Evolutionary conservation across 306 rosid species (phyloP).

Genomic region (Rosa multiflora): DNA sequence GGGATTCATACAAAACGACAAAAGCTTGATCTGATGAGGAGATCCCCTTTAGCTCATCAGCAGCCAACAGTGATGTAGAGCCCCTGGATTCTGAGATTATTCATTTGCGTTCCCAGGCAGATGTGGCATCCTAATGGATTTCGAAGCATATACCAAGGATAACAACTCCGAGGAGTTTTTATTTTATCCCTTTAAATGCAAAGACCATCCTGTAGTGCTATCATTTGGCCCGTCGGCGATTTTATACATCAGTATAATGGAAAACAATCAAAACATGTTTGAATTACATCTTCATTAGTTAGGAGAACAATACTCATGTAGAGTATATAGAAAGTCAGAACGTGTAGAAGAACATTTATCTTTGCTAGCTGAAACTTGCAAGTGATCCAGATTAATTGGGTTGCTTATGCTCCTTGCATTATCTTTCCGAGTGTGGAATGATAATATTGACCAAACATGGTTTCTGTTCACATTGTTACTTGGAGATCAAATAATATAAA

Average conservation of each 20-base stretch:
- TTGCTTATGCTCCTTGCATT: neutral
- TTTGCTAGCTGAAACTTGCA: neutral
- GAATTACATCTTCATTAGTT: constrained; percentile 20
- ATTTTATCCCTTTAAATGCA: constrained; percentile 55
- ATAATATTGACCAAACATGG: neutral
- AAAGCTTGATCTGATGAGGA: constrained; percentile 53
- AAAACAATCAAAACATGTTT: constrained; percentile 45
- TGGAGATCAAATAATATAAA: neutral
- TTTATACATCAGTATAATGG: constrained; percentile 45
- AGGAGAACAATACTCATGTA: constrained; percentile 1
- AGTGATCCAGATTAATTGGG: neutral
- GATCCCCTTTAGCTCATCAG: constrained; percentile 39
- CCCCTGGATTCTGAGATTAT: constrained; percentile 50
- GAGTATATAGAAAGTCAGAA: neutral
- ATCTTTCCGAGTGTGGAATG: neutral
- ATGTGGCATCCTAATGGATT: constrained; percentile 31
- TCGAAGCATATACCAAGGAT: constrained; percentile 25
- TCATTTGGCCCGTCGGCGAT: constrained; percentile 69
- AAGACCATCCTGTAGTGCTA: constrained; percentile 72
- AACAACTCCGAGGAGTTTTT: constrained; percentile 44
- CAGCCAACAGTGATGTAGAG: constrained; percentile 31
- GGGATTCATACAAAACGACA: constrained; percentile 40
- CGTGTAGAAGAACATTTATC: neutral
- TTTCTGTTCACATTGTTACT: constrained; percentile 10
- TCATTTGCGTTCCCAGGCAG: constrained; percentile 27